A percentile compares a stretch with the other conserved stretches of the same genome.
Conservation (phyloP, 2,329 filamentous ascomycete species). For the Achaetomium macrosporum region DNA sequence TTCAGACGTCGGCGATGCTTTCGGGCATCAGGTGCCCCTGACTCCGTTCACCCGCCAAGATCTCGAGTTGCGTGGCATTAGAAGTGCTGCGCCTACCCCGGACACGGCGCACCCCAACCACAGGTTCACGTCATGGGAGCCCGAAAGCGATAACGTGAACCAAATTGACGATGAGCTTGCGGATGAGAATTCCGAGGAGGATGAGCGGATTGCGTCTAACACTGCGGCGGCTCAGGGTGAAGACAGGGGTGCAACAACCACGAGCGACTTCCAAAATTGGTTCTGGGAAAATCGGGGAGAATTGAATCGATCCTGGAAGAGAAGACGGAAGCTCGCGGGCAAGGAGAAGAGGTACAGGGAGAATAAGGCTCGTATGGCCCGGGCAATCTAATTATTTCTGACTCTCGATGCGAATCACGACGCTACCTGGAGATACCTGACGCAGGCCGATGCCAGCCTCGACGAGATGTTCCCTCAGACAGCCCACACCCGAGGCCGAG, state of each 20-base stretch:
- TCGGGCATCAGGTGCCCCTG: constrained; percentile 50
- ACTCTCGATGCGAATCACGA: not conserved
- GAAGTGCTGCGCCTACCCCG: constrained; percentile 89
- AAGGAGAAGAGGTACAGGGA: constrained; percentile 64
- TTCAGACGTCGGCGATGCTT: constrained; percentile 39
- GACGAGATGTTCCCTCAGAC: too few relatives aligned
- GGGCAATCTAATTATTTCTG: constrained; percentile 30
- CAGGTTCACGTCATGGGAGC: constrained; percentile 54
- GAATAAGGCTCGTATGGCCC: constrained; percentile 50
- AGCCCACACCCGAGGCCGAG: too few relatives aligned
- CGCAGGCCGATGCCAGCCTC: not conserved
- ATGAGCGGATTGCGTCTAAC: constrained; percentile 22
- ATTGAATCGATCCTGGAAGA: constrained; percentile 61
- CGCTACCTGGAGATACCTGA: not conserved
- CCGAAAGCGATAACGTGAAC: constrained; percentile 40
- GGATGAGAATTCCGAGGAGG: constrained; percentile 30
- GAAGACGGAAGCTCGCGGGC: constrained; percentile 52
- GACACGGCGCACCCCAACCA: constrained; percentile 77
- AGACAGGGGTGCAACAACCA: constrained; percentile 23
- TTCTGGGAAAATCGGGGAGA: constrained; percentile 64
- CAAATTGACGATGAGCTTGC: constrained; percentile 40
- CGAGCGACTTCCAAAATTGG: constrained; percentile 57
- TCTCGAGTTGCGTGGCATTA: constrained; percentile 64
- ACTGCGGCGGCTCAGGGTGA: constrained; percentile 19
- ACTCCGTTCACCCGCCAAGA: constrained; percentile 82